Evolutionary conservation across 2,329 filamentous ascomycete species (phyloP).

Genomic region (Xylaria sp.): DNA sequence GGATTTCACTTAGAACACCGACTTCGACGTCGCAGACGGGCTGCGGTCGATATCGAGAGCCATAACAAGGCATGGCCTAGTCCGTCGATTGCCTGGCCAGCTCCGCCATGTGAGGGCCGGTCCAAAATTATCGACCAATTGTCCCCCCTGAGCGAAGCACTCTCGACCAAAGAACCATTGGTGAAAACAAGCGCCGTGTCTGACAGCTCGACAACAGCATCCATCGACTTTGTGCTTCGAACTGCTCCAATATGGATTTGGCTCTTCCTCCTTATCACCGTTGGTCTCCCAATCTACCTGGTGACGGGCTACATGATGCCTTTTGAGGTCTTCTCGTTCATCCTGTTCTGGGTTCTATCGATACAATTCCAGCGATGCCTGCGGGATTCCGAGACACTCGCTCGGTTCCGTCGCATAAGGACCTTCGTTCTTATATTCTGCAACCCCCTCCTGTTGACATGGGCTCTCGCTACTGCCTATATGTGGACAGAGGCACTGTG

Average conservation of each 20-base stretch:
- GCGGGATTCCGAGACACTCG: conserved; percentile 39
- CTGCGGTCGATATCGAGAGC: conserved; percentile 42
- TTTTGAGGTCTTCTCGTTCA: conserved; percentile 46
- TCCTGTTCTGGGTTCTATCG: conserved; percentile 45
- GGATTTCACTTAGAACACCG: conserved; percentile 43
- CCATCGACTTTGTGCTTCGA: conserved; percentile 41
- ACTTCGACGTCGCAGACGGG: conserved; percentile 37
- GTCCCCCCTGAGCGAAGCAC: conserved; percentile 32
- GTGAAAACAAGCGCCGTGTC: conserved; percentile 29
- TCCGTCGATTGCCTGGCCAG: conserved; percentile 43
- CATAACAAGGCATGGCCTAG: conserved; percentile 43
- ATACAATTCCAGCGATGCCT: conserved; percentile 46
- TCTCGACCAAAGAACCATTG: conserved; percentile 38
- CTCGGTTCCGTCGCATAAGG: conserved; percentile 34
- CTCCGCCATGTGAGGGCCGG: conserved; percentile 31
- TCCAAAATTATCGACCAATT: conserved; percentile 36
- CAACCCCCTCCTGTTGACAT: conserved; percentile 48
- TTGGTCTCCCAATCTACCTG: conserved; percentile 47
- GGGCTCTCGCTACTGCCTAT: conserved; percentile 46
- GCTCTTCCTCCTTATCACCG: conserved; percentile 39
- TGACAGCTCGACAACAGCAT: conserved; percentile 4
- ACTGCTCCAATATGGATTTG: conserved; percentile 47
- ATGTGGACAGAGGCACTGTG: conserved; percentile 47
- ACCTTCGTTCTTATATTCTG: conserved; percentile 42
- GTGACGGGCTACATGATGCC: conserved; percentile 44